A percentile compares a stretch with the other conserved stretches of the same genome.
These are phyloP conservation scores for Globisporangium heterothallicum DNA, from an alignment of 352 stramenopile genomes.

Conservation along the genomic window DNA sequence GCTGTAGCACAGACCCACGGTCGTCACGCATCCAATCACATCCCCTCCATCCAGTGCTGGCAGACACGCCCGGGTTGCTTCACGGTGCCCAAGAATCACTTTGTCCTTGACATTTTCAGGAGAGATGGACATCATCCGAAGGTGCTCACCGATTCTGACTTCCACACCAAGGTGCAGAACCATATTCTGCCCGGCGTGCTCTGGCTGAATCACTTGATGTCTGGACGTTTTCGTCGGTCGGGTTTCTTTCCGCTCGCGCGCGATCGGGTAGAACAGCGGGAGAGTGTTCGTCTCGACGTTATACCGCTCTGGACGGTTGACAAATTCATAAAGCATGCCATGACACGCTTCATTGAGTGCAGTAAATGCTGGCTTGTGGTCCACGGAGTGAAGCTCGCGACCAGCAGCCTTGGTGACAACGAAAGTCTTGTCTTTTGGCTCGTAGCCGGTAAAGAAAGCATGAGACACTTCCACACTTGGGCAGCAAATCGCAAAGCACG, in stretches of 20 bases:
- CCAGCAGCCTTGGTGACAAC: slow-evolving; percentile 58
- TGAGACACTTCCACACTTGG: slow-evolving; percentile 76
- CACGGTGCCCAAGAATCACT: slow-evolving; percentile 41
- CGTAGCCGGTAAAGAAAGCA: slow-evolving; percentile 81
- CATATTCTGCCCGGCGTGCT: slow-evolving; percentile 42
- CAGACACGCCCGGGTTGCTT: slow-evolving; percentile 47
- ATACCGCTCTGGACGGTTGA: slow-evolving; percentile 50
- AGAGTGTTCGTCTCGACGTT: slow-evolving; percentile 60
- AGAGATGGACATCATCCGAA: slow-evolving; percentile 75
- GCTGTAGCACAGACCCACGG: slow-evolving; percentile 61
- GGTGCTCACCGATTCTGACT: slow-evolving; percentile 49
- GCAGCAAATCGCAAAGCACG: slow-evolving; percentile 72
- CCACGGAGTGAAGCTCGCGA: slow-evolving; percentile 51
- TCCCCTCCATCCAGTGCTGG: slow-evolving; percentile 47
- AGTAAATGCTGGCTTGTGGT: slow-evolving; percentile 67
- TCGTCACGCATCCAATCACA: slow-evolving; percentile 67
- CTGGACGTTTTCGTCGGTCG: slow-evolving; percentile 29
- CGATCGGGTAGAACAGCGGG: slow-evolving; percentile 71
- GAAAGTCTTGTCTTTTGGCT: slow-evolving; percentile 63
- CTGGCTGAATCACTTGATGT: slow-evolving; percentile 71
- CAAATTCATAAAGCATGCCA: slow-evolving; percentile 66
- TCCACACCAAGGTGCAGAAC: slow-evolving; percentile 48
- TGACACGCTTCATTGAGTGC: slow-evolving; percentile 73
- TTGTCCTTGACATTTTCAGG: slow-evolving; percentile 46
- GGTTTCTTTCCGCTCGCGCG: slow-evolving; percentile 25